Evolutionary conservation across 2,329 filamentous ascomycete genomes (phyloP).

Genomic region (Rutstroemia sp.): DNA sequence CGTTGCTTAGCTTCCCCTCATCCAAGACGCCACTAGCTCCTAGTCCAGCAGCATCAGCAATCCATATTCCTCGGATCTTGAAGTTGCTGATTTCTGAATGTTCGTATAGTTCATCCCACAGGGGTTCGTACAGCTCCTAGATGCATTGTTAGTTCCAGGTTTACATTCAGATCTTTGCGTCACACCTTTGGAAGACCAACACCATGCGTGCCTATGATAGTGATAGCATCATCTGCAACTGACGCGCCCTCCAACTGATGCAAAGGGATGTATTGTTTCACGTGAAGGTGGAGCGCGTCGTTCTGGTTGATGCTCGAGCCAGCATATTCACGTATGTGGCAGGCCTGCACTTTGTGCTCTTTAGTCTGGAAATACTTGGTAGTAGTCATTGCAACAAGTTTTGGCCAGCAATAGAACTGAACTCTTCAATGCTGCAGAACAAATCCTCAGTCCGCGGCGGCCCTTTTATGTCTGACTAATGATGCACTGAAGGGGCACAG

Average conservation of each 20-base stretch:
- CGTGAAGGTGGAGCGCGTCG: background rate
- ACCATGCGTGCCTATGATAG: slow-evolving; percentile 65
- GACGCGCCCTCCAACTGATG: background rate
- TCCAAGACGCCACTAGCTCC: slow-evolving; percentile 72
- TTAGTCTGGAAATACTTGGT: too few species aligned
- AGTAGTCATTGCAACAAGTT: too few species aligned
- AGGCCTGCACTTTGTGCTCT: background rate
- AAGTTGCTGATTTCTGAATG: slow-evolving; percentile 36
- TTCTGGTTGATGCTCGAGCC: background rate
- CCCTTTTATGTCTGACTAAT: too few species aligned
- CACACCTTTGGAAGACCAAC: slow-evolving; percentile 81
- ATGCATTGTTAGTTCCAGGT: too few species aligned
- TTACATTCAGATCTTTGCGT: slow-evolving; percentile 27
- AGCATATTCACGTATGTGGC: background rate
- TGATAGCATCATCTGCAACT: background rate
- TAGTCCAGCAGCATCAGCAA: slow-evolving; percentile 77
- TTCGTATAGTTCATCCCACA: slow-evolving; percentile 30
- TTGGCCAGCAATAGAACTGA: too few species aligned
- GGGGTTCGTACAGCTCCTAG: slow-evolving; percentile 81
- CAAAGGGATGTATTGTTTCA: background rate
- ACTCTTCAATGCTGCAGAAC: too few species aligned
- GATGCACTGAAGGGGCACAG: too few species aligned
- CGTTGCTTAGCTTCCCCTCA: slow-evolving; percentile 67
- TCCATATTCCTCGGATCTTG: slow-evolving; percentile 74
- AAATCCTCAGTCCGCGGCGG: too few species aligned